These are phyloP conservation scores for Chrysoporthe puriensis DNA, from an alignment of 2,329 filamentous ascomycete species.

Conservation along the genomic window DNA sequence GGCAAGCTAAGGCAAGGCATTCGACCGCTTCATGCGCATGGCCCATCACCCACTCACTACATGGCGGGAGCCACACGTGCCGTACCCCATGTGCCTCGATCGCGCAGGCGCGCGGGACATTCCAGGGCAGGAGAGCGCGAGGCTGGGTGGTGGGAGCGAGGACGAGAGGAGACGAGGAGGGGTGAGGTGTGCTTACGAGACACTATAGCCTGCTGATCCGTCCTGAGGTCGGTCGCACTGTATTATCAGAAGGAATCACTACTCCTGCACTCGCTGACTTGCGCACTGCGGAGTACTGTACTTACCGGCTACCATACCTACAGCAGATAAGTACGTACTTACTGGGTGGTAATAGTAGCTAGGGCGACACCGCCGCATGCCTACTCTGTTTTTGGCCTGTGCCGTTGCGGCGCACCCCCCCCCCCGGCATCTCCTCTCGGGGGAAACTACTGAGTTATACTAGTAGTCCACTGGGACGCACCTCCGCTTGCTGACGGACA, in stretches of 20 bases:
- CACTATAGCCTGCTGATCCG: neutral
- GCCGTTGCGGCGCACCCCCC: neutral
- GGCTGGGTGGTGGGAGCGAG: no score
- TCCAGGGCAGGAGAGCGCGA: neutral
- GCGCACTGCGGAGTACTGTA: conserved; percentile 4
- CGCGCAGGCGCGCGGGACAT: no score
- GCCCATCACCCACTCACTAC: neutral
- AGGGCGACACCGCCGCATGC: neutral
- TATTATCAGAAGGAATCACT: neutral
- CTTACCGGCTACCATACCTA: neutral
- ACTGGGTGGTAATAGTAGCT: neutral
- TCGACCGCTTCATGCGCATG: conserved; percentile 2
- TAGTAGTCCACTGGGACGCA: neutral
- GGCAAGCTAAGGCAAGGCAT: neutral
- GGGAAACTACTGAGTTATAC: no score
- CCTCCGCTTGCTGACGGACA: neutral
- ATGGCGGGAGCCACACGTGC: neutral
- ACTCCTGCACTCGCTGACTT: conserved; percentile 1
- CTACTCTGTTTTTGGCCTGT: neutral
- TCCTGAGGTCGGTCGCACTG: neutral
- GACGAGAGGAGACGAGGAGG: no score
- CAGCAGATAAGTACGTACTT: neutral
- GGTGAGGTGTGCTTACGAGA: neutral
- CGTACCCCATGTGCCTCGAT: neutral
- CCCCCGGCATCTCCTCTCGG: no score